Conservation (phyloP, 2,329 filamentous ascomycete species). For the Apiospora kogelbergensis region DNA sequence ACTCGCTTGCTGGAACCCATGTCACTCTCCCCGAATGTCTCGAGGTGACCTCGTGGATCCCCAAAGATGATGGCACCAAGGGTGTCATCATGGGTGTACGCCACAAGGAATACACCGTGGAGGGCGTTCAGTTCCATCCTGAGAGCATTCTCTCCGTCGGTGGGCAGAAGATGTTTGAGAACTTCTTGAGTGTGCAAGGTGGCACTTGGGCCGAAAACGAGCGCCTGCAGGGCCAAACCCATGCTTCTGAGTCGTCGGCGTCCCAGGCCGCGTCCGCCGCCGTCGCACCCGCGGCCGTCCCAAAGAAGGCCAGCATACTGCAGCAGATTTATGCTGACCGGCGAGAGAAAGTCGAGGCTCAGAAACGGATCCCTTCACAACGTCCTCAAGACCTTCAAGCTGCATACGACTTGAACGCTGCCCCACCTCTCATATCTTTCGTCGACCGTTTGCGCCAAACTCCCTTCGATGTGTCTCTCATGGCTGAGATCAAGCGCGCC, state of each 20-base stretch:
- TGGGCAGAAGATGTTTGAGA: slow-evolving; percentile 85
- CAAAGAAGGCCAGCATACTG: slow-evolving; percentile 74
- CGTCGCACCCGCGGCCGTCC: slow-evolving; percentile 25
- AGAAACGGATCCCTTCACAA: slow-evolving; percentile 84
- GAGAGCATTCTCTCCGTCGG: slow-evolving; percentile 94
- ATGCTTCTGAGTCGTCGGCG: slow-evolving; percentile 25
- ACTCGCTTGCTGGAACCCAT: slow-evolving; percentile 91
- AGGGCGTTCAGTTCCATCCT: slow-evolving; percentile 96
- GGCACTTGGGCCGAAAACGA: slow-evolving; percentile 90
- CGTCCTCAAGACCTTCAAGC: slow-evolving; percentile 81
- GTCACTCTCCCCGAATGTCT: slow-evolving; percentile 81
- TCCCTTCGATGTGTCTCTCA: slow-evolving; percentile 83
- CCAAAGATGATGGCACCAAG: slow-evolving; percentile 71
- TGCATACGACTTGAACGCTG: slow-evolving; percentile 79
- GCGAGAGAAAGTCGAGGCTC: slow-evolving; percentile 70
- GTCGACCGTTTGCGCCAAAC: slow-evolving; percentile 77
- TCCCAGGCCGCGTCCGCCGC: slow-evolving; percentile 25
- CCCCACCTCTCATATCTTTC: slow-evolving; percentile 81
- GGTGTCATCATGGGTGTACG: slow-evolving; percentile 96
- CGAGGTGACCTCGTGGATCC: slow-evolving; percentile 89
- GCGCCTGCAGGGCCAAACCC: slow-evolving; percentile 42
- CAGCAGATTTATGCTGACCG: slow-evolving; percentile 88
- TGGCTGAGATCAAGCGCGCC: slow-evolving; percentile 96
- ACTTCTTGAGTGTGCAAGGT: slow-evolving; percentile 84
- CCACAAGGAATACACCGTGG: slow-evolving; percentile 87